Conservation (phyloP, 768 basidiomycete genomes). For the Udeniomyces megalosporus region DNA sequence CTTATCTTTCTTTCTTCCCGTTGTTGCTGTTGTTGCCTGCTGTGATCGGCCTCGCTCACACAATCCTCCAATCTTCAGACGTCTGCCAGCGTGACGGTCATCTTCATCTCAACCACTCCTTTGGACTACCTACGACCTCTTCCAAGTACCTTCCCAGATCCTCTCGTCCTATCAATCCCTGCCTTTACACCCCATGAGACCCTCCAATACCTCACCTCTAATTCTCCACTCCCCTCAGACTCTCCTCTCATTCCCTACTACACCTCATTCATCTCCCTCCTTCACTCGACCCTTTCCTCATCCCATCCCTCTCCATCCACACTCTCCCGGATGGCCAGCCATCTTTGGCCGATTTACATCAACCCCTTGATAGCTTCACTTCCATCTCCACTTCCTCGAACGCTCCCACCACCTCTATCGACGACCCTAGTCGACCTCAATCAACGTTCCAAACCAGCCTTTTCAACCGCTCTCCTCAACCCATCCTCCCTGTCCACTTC, state of each 20-base stretch:
- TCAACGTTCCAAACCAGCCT: background rate
- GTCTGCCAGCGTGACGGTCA: background rate
- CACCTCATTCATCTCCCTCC: constrained; percentile 2
- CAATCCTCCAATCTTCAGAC: background rate
- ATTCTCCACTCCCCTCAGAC: background rate
- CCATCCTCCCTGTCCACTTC: background rate
- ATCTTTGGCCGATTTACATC: constrained; percentile 13
- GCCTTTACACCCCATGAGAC: background rate
- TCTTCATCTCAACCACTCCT: constrained; percentile 5
- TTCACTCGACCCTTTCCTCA: constrained; percentile 1
- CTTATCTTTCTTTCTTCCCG: too few relatives aligned
- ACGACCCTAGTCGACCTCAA: constrained; percentile 1
- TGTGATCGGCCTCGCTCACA: background rate
- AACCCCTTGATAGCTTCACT: background rate
- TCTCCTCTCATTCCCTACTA: constrained; percentile 13
- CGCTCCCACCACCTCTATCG: background rate
- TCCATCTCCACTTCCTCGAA: background rate
- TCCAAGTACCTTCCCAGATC: constrained; percentile 5
- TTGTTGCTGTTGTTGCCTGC: background rate
- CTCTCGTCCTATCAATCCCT: background rate
- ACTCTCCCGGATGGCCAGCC: constrained; percentile 3
- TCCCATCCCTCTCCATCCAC: constrained; percentile 4
- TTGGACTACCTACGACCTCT: constrained; percentile 9
- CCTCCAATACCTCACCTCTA: background rate
- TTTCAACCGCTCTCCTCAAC: constrained; percentile 1